Conservation (phyloP, 257 asterid genomes). For the Datura wrightii region DNA sequence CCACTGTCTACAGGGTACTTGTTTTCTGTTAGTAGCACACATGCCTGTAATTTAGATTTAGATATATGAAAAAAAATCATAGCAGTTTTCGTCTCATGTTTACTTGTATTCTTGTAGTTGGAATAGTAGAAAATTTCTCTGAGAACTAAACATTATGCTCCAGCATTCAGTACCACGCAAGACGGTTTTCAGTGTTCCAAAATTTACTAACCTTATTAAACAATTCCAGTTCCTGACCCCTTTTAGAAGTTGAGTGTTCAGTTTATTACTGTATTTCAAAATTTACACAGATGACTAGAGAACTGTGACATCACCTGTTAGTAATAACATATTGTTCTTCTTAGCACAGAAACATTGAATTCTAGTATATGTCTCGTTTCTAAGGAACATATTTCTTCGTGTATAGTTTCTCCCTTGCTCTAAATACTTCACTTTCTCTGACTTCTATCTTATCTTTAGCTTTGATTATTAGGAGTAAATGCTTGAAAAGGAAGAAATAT, state of each 20-base stretch:
- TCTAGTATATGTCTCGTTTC: background rate
- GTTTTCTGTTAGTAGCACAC: background rate
- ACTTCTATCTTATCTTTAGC: background rate
- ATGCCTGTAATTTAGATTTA: background rate
- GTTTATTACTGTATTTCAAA: background rate
- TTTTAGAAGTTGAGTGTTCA: background rate
- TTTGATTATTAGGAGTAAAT: background rate
- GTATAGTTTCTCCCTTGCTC: background rate
- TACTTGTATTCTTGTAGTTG: background rate
- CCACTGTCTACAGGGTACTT: background rate
- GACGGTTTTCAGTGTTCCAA: background rate
- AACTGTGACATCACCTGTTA: background rate
- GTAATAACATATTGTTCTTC: constrained; percentile 2
- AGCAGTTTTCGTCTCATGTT: background rate
- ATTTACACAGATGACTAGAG: background rate
- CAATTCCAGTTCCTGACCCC: background rate
- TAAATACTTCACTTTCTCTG: background rate
- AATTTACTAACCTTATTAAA: background rate
- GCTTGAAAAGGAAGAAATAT: background rate
- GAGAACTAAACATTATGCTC: background rate
- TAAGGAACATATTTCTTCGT: background rate
- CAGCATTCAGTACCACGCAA: background rate
- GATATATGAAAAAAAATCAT: background rate
- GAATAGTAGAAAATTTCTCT: too few species aligned
- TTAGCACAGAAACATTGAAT: background rate